Evolutionary conservation across 2,329 filamentous ascomycete genomes (phyloP), one percentile per base, ranked within the genome.

Genomic region (Alternaria dauci): DNA sequence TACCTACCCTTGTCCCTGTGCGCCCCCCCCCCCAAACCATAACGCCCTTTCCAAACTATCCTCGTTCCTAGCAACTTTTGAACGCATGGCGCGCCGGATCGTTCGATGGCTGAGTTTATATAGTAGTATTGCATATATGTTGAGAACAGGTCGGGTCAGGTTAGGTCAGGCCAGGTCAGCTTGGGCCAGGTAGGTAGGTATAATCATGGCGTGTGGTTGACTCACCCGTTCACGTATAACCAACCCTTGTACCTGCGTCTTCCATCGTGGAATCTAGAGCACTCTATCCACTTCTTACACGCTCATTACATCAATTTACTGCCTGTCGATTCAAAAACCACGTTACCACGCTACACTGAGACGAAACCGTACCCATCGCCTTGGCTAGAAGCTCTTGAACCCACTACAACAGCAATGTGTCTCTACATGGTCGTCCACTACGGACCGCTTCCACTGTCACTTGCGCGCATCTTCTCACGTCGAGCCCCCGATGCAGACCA

Each of bases 341-440:
- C 18, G 4, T 2, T 20, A 34, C 2, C 30, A n/a, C 6, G 25
- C 23, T 23, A 0, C 8, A 14, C 12, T 5, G 5, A 48, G 28
- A 0, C 7, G 16, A 25, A 9, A 4, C 4, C 1, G 0, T 16
- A 48, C 7, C 12, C 30, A 14, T 12, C 6, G 1, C 5, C 11
- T 3, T 14, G n/a, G 32, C 7, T 2, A 11, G 3, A 6, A 32
- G 11, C n/a, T 9, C 1, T 4, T 1, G 3, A 5, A 20, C 2
- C 1, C 12, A 12, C 11, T 12, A 3, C 11, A 11, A n/a, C 30
- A 6, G 16, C 1, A 6, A 50, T 50, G 46, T 50, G 20, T 26
- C 46, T 50, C 9, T 52, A 41, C n/a, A 41, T 41, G 25, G 1
- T 52, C 36, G 34, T 52, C 8, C 32, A 30, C 8, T 41, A 52